Evolutionary conservation across 2,329 filamentous ascomycete genomes (phyloP).

Genomic region (Lachnellula subtilissima): DNA sequence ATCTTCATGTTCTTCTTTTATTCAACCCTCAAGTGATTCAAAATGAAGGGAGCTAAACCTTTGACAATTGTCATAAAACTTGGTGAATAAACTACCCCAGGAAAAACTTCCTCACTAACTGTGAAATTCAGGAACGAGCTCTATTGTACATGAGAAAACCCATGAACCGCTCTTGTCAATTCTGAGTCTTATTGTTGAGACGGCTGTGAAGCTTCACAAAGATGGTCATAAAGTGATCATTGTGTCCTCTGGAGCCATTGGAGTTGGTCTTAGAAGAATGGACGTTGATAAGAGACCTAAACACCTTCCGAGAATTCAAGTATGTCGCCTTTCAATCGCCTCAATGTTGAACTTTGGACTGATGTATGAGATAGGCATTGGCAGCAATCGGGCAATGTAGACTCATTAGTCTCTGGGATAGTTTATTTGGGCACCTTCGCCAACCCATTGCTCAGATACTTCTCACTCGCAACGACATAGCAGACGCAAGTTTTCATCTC

Average conservation of each 20-base stretch:
- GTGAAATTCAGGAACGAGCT: constrained; percentile 72
- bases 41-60: constrained; percentile 49
- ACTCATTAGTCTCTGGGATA: constrained; percentile 93
- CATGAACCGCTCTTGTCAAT: constrained; percentile 91
- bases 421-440: constrained; percentile 77
- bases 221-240: constrained; percentile 94
- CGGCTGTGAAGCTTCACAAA: constrained; percentile 77
- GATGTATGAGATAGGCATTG: constrained; percentile 55
- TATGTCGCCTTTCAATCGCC: constrained; percentile 30
- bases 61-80: constrained; percentile 67
- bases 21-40: constrained; percentile 15
- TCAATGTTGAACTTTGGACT: background rate
- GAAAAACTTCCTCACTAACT: constrained; percentile 7
- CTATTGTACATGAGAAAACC: constrained; percentile 95
- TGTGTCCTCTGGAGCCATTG: constrained; percentile 95
- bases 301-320: constrained; percentile 82
- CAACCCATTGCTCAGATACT: constrained; percentile 95
- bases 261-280: constrained; percentile 87
- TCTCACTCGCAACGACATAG: constrained; percentile 91
- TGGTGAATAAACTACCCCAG: constrained; percentile 39
- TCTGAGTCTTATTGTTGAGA: constrained; percentile 89
- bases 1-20: background rate
- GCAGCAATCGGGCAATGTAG: constrained; percentile 95
- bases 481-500: constrained; percentile 58
- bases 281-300: constrained; percentile 83